Base-by-base conservation (phyloP, 2,329 filamentous ascomycete genomes). In the Neonectria ditissima region DNA sequence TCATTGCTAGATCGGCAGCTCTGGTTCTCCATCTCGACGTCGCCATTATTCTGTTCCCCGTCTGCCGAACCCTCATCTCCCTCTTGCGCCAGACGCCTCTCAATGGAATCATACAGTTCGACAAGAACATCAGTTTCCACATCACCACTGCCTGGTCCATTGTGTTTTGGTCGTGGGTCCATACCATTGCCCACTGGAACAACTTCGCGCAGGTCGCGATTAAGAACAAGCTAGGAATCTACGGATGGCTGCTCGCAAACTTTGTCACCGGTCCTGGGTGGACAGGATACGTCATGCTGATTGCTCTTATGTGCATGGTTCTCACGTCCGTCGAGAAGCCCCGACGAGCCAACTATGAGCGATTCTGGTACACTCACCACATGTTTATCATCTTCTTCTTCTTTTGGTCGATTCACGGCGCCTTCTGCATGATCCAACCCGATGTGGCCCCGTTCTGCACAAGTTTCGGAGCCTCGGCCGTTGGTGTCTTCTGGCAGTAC, bases 341-440 rank as follows among this genome's bases (percentile, higher is more conserved):
- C 10, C 87, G 92, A 54, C 88, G 92, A 57, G 90, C 91, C 65
- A 94, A 96, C 81, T 95, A 93, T 77, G 92, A 95, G 78, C 91
- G 92, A 26, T 97, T 96, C 84, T 97, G 93, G 92, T 94, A 94
- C 78, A 93, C 91, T 2, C 92, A 97, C 80, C 93, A 96, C 81
- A 87, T 96, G 77, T 96, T 96, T 77, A 88, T 95, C 79, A 75
- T 95, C 68, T 96, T 96, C 85, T 96, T 96, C 82, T 84, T 95
- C 71, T 94, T 96, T 84, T 96, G 92, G 92, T 90, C 92, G n/a
- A 87, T 95, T 73, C 93, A 97, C 79, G 93, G 92, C 62, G 91
- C 91, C 26, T 96, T 94, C 82, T 95, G 93, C 80, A 95, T 96
- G 92, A 95, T 95, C 74, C 92, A 93, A 79, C 89, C 92, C 55